These are phyloP conservation scores for Leccinum fibrillosum DNA, from an alignment of 768 basidiomycete species.

Conservation along the genomic window DNA sequence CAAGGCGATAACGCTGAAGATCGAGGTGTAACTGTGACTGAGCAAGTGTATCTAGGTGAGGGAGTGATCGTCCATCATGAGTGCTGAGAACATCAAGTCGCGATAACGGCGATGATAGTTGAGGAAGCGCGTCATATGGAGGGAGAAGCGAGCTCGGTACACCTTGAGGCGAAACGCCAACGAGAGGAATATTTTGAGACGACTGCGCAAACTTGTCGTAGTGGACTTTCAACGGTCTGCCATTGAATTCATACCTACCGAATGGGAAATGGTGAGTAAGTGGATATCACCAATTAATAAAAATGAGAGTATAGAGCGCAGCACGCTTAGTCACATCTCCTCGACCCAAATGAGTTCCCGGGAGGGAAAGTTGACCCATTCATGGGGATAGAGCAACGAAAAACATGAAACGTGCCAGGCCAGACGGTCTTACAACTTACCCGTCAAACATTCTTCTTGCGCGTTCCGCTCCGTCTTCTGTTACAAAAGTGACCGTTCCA, in stretches of 20 bases:
- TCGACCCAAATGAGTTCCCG: neutral
- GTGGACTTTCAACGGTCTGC: conserved; percentile 84
- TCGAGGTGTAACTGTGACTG: conserved; percentile 26
- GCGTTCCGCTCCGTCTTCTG: conserved; percentile 77
- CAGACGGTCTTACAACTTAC: conserved; percentile 42
- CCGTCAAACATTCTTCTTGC: conserved; percentile 90
- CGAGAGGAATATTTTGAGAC: conserved; percentile 24
- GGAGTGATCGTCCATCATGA: conserved; percentile 20
- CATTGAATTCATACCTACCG: conserved; percentile 81
- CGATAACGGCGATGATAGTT: conserved; percentile 20
- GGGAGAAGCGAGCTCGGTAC: conserved; percentile 11
- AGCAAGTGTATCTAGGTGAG: conserved; percentile 22
- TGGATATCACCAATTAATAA: neutral
- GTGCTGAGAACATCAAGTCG: conserved; percentile 23
- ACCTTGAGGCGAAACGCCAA: conserved; percentile 22
- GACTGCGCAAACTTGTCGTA: conserved; percentile 75
- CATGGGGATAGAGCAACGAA: neutral
- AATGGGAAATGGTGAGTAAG: conserved; percentile 4
- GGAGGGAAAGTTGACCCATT: neutral
- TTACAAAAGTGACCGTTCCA: conserved; percentile 86
- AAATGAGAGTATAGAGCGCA: neutral
- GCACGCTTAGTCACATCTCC: neutral
- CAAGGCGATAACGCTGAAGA: conserved; percentile 26
- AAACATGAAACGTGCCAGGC: neutral
- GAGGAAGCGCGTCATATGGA: conserved; percentile 23